phyloP scores from a whole-genome alignment of 225 moss, liverwort and hornwort genomes.

The Antitrichia curtipendula region DNA sequence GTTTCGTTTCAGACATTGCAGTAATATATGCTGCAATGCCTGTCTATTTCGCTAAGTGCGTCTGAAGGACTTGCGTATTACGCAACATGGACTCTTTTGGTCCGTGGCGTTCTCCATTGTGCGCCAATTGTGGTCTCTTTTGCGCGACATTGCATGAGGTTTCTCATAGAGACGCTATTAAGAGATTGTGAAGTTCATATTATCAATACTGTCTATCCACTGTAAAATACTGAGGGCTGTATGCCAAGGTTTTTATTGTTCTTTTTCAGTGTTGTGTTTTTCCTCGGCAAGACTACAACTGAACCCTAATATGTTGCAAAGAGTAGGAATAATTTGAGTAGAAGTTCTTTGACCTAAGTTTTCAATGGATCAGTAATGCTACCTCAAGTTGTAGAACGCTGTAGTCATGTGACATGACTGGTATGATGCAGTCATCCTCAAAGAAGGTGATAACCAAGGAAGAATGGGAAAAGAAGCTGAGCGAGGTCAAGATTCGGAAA shows the following conservation, averaged over 20 bases:
- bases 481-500: conserved; percentile 87
- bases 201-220: neutral
- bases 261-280: neutral
- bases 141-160: neutral
- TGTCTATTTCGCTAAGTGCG: neutral
- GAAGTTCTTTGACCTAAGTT: neutral
- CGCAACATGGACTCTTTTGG: neutral
- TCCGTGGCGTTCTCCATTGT: neutral
- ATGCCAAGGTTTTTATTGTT: neutral
- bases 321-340: neutral
- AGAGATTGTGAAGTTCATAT: neutral
- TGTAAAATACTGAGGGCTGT: neutral
- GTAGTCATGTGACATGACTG: neutral
- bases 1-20: neutral
- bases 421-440: conserved; percentile 72
- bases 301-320: neutral
- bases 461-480: conserved; percentile 96
- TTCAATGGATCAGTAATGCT: neutral
- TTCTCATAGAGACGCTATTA: neutral
- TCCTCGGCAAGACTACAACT: neutral
- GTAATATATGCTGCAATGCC: neutral
- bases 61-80: neutral
- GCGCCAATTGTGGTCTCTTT: neutral
- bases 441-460: conserved; percentile 97
- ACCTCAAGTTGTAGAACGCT: neutral